Base-by-base conservation (phyloP, 352 stramenopile genomes). In the Globisporangium yorkense region DNA sequence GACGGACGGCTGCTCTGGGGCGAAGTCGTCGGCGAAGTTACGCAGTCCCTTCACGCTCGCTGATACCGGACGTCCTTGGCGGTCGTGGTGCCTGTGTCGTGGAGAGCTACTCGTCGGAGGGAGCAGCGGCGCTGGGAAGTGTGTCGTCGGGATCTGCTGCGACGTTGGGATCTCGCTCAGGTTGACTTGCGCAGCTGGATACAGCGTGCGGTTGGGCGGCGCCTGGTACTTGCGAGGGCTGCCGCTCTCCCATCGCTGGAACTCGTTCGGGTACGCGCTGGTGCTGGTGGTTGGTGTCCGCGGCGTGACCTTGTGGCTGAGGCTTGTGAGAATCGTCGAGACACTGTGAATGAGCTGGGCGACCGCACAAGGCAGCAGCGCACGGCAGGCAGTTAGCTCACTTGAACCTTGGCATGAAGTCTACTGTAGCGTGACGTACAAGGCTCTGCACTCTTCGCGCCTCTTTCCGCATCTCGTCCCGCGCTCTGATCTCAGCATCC, bases 331-430 rank as follows among this genome's bases (percentile, higher is more conserved):
- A 44, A 88, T 70, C 27, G 74, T 77, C 18, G 75, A 68, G 5
- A 85, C 72, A 13, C 62, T 70, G 41, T 82, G 64, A 18, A 89
- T 83, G 13, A 89, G 63, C 79, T 87, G n/a, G 33, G 8, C 5
- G 10, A 16, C 18, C 37, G 37, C 8, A 43, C 18, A 13, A 18
- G 3, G 37, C 16, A 18, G 3, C 37, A 27, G 24, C 24, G 24
- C 12, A 35, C 5, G 16, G 1, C 27, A 61, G 5, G n/a, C n/a
- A 24, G 24, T 35, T n/a, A 43, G 10, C 29, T 18, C n/a, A 4
- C 8, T 10, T 27, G 24, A 27, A 27, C 24, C 24, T 37, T 2
- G 33, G 33, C 9, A 37, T 37, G 9, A 37, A 10, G 41, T 52
- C 6, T 20, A 15, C 8, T 33, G 33, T 8, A 55, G 35, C 18